Evolutionary conservation across 768 basidiomycete species (phyloP).

Genomic region (Ramaria rubella): DNA sequence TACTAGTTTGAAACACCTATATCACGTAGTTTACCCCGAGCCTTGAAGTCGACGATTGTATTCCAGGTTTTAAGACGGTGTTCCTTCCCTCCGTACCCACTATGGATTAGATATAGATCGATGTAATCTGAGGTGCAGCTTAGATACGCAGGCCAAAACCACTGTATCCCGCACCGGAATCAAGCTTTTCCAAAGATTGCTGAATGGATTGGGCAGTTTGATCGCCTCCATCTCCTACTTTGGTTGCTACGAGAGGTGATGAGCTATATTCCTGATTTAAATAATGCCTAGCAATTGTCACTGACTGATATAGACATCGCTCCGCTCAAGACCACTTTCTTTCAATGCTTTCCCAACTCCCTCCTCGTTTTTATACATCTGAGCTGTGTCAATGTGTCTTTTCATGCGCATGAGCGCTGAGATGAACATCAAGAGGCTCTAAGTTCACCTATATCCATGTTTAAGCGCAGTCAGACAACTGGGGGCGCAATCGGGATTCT

Average conservation of each 20-base stretch:
- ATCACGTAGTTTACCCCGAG: constrained; percentile 57
- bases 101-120: constrained; percentile 77
- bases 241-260: constrained; percentile 50
- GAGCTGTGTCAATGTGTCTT: constrained; percentile 72
- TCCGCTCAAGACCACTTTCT: constrained; percentile 45
- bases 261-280: background rate
- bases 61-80: constrained; percentile 65
- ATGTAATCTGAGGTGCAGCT: constrained; percentile 47
- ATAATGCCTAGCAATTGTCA: too few relatives aligned
- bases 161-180: constrained; percentile 52
- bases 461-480: constrained; percentile 57
- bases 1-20: constrained; percentile 87
- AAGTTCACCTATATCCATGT: constrained; percentile 53
- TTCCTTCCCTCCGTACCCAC: constrained; percentile 56
- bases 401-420: background rate
- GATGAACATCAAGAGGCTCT: background rate
- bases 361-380: constrained; percentile 43
- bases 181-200: constrained; percentile 54
- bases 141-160: constrained; percentile 3
- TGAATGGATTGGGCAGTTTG: constrained; percentile 51
- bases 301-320: constrained; percentile 69
- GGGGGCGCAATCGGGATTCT: constrained; percentile 45
- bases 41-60: constrained; percentile 56
- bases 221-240: too few relatives aligned
- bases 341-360: constrained; percentile 19